These are phyloP conservation scores for Flagelloscypha sp. DNA, from an alignment of 768 basidiomycete species.

Conservation along the genomic window DNA sequence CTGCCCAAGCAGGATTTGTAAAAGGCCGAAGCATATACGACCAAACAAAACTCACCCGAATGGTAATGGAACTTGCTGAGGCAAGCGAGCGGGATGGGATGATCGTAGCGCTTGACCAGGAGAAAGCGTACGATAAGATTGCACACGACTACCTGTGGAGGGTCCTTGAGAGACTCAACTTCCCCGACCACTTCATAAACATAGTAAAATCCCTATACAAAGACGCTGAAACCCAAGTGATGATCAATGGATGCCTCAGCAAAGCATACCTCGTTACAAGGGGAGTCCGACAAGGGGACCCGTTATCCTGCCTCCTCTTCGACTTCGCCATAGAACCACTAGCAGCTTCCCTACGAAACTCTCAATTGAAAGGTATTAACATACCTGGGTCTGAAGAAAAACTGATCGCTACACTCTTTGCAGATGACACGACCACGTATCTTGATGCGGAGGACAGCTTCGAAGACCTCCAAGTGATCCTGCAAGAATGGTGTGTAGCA, in stretches of 20 bases:
- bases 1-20: conserved; percentile 32
- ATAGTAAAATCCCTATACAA: conserved; percentile 22
- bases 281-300: conserved; percentile 29
- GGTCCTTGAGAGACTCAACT: conserved; percentile 3
- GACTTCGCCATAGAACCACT: conserved; percentile 24
- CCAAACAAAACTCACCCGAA: conserved; percentile 20
- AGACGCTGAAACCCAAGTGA: conserved; percentile 19
- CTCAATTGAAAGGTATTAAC: conserved; percentile 12
- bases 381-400: conserved; percentile 8
- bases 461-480: not conserved
- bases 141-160: conserved; percentile 13
- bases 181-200: conserved; percentile 17
- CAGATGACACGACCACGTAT: conserved; percentile 19
- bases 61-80: conserved; percentile 11
- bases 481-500: conserved; percentile 8
- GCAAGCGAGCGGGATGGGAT: conserved; percentile 10
- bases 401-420: conserved; percentile 16
- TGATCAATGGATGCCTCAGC: conserved; percentile 24
- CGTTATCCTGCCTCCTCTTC: conserved; percentile 24
- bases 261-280: conserved; percentile 16
- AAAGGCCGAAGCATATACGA: conserved; percentile 21
- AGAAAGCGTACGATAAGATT: conserved; percentile 32
- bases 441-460: conserved; percentile 7
- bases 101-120: conserved; percentile 23
- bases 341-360: conserved; percentile 11